Evolutionary conservation across 2,329 filamentous ascomycete species (phyloP).

Genomic region (Colletotrichum viniferum): DNA sequence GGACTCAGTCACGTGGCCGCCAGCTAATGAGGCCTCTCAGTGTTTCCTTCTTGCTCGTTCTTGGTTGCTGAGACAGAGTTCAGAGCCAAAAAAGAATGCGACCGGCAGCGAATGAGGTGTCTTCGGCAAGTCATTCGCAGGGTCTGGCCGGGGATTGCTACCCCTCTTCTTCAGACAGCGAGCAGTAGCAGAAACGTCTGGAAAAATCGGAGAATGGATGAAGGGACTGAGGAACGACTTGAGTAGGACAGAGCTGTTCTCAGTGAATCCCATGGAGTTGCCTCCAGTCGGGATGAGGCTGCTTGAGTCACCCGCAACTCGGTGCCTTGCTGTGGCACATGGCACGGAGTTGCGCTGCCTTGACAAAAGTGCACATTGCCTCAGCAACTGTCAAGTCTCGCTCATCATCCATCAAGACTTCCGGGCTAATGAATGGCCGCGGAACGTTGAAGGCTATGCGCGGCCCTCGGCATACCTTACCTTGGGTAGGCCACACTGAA

Average conservation of each 20-base stretch:
- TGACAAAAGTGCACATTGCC: not conserved
- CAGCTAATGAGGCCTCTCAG: not conserved
- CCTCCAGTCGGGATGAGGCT: not conserved
- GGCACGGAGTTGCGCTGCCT: not conserved
- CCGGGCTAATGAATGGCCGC: not conserved
- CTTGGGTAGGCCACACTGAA: not conserved
- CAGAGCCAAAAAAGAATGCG: not conserved
- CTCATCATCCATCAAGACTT: not conserved
- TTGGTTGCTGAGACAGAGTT: not conserved
- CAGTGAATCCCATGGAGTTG: not conserved
- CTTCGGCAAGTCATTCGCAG: not conserved
- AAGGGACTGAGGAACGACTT: not conserved
- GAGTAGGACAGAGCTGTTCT: not conserved
- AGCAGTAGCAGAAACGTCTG: not conserved
- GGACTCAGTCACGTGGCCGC: not conserved
- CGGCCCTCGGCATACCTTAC: not conserved
- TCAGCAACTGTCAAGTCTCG: not conserved
- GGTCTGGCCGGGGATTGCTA: not conserved
- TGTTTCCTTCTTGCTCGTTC: not conserved
- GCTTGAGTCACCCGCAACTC: not conserved
- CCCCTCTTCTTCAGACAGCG: not conserved
- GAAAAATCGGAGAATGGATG: not conserved
- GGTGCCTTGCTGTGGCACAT: not conserved
- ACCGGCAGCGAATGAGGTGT: not conserved
- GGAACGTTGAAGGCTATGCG: not conserved